Conservation (phyloP, 371 early-diverging fungal species). For the Actinomucor elegans region DNA sequence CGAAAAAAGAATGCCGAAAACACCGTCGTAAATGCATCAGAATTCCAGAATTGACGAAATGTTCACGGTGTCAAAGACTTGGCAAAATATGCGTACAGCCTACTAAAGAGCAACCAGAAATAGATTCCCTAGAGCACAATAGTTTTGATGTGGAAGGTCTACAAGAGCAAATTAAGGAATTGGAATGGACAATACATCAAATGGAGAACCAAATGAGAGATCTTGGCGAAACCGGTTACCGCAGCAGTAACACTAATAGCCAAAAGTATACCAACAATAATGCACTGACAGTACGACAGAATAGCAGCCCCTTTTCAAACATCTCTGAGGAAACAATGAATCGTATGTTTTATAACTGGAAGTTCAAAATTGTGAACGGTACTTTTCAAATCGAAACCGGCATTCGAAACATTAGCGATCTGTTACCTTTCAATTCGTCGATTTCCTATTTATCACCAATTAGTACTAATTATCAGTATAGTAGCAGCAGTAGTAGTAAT, state of each 20-base stretch:
- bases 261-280: background rate
- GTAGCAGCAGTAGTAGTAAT: slow-evolving; percentile 1
- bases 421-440: background rate
- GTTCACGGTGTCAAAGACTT: slow-evolving; percentile 8
- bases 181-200: background rate
- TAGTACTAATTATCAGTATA: too few species aligned
- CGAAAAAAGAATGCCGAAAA: slow-evolving; percentile 22
- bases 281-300: background rate
- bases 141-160: background rate
- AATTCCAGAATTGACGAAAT: background rate
- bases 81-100: slow-evolving; percentile 8
- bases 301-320: background rate
- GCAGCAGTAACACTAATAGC: background rate
- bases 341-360: slow-evolving; percentile 5
- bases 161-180: background rate
- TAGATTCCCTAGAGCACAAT: background rate
- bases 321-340: background rate
- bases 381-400: slow-evolving; percentile 20
- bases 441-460: slow-evolving; percentile 2
- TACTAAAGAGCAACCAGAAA: background rate
- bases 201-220: slow-evolving; percentile 4
- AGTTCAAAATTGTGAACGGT: slow-evolving; percentile 7
- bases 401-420: slow-evolving; percentile 11
- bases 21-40: slow-evolving; percentile 19
- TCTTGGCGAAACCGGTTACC: background rate